These are phyloP conservation scores for Aureobasidium sp. DNA, from an alignment of 2,329 filamentous ascomycete species.

Conservation along the genomic window DNA sequence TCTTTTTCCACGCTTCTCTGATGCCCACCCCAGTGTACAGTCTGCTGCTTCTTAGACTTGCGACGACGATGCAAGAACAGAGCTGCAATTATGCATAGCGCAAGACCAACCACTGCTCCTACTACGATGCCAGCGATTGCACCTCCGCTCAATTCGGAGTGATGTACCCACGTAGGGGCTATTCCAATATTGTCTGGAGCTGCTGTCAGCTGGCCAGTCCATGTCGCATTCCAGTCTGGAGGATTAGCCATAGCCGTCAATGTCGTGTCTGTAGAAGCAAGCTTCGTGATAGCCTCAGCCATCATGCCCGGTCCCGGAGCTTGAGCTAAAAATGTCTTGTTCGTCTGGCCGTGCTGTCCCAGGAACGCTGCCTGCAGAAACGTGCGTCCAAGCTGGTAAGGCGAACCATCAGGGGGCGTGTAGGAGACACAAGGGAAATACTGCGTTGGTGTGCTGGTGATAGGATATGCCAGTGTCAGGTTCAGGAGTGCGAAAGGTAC, in stretches of 20 bases:
- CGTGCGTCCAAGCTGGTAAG: slow-evolving; percentile 6
- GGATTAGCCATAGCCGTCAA: slow-evolving; percentile 8
- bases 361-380: slow-evolving; percentile 7
- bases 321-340: neutral
- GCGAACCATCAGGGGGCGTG: neutral
- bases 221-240: neutral
- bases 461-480: slow-evolving; percentile 2
- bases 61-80: neutral
- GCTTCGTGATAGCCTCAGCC: neutral
- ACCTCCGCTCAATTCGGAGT: neutral
- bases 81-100: neutral
- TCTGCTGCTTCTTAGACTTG: neutral
- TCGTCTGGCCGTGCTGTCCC: neutral
- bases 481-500: slow-evolving; percentile 9
- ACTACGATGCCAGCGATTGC: slow-evolving; percentile 1
- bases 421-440: slow-evolving; percentile 6
- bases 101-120: neutral
- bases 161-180: neutral
- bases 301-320: neutral
- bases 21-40: neutral
- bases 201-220: neutral
- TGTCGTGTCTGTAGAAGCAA: neutral
- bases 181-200: neutral
- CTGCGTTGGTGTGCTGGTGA: neutral
- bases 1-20: neutral